Evolutionary conservation across 331 rosid species (phyloP).

Genomic region (Quercus phellos): DNA sequence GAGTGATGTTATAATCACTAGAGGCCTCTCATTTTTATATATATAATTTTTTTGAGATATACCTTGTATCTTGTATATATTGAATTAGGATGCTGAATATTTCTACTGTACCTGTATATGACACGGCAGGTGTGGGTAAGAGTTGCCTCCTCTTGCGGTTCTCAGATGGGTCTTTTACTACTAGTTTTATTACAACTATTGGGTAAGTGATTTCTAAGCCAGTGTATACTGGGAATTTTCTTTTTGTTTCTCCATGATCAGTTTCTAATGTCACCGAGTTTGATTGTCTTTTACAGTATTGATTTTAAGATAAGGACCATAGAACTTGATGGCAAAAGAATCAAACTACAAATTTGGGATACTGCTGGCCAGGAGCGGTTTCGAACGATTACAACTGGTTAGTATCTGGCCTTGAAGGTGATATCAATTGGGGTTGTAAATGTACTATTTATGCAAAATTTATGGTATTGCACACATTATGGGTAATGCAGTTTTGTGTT

Average conservation of each 20-base stretch:
- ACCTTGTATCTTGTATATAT: background rate
- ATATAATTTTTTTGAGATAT: background rate
- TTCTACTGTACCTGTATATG: conserved; percentile 1
- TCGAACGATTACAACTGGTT: conserved; percentile 96
- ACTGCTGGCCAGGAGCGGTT: conserved; percentile 98
- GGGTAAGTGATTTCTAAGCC: conserved; percentile 52
- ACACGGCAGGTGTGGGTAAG: conserved; percentile 82
- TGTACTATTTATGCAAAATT: background rate
- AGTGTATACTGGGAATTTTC: background rate
- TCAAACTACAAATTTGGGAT: conserved; percentile 98
- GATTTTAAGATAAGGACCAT: conserved; percentile 97
- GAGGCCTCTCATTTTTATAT: background rate
- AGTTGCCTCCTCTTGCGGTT: conserved; percentile 98
- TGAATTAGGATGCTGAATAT: conserved; percentile 17
- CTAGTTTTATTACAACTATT: conserved; percentile 92
- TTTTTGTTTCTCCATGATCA: background rate
- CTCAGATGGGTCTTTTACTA: conserved; percentile 96
- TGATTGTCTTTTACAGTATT: conserved; percentile 48
- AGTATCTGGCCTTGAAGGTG: conserved; percentile 20
- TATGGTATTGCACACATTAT: background rate
- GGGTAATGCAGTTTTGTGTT: background rate
- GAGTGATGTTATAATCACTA: background rate
- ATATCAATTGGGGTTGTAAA: conserved; percentile 1
- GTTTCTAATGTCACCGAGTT: conserved; percentile 29
- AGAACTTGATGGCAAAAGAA: conserved; percentile 90